Evolutionary conservation across 805 yeast species (phyloP).

Genomic region (Sugiyamaella chiloensis): DNA sequence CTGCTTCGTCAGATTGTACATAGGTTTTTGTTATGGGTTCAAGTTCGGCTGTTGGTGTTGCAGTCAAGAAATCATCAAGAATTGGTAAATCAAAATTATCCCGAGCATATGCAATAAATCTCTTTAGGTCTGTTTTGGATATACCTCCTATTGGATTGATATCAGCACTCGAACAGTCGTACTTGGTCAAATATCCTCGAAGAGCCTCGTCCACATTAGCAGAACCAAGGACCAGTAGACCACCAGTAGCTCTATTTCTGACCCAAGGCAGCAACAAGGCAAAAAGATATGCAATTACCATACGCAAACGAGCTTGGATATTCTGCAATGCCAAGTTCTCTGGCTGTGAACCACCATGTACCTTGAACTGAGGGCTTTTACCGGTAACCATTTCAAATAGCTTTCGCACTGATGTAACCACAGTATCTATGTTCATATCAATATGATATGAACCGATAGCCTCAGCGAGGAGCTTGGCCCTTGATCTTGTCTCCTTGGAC

Average conservation of each 20-base stretch:
- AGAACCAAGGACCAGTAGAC: conserved; percentile 86
- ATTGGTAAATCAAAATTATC: conserved; percentile 70
- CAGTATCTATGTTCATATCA: conserved; percentile 85
- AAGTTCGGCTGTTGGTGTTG: conserved; percentile 96
- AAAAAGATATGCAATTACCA: conserved; percentile 90
- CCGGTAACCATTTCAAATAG: conserved; percentile 90
- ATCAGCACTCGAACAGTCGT: conserved; percentile 97
- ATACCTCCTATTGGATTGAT: conserved; percentile 98
- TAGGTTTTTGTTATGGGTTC: conserved; percentile 93
- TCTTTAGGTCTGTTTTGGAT: conserved; percentile 87
- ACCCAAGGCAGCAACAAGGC: conserved; percentile 97
- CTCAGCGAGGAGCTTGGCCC: conserved; percentile 74
- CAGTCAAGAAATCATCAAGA: conserved; percentile 71
- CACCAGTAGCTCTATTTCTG: conserved; percentile 66
- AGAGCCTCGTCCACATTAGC: conserved; percentile 97
- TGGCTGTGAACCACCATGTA: conserved; percentile 88
- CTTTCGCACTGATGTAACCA: conserved; percentile 68
- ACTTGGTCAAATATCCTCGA: conserved; percentile 92
- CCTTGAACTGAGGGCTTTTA: conserved; percentile 79
- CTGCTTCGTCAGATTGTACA: conserved; percentile 94
- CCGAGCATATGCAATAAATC: conserved; percentile 79
- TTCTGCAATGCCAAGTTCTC: conserved; percentile 95
- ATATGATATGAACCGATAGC: conserved; percentile 86
- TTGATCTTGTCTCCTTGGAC: conserved; percentile 74
- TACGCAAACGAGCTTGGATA: conserved; percentile 92